phyloP scores from a whole-genome alignment of 495 filamentous ascomycete genomes.

The Viridothelium virens region DNA sequence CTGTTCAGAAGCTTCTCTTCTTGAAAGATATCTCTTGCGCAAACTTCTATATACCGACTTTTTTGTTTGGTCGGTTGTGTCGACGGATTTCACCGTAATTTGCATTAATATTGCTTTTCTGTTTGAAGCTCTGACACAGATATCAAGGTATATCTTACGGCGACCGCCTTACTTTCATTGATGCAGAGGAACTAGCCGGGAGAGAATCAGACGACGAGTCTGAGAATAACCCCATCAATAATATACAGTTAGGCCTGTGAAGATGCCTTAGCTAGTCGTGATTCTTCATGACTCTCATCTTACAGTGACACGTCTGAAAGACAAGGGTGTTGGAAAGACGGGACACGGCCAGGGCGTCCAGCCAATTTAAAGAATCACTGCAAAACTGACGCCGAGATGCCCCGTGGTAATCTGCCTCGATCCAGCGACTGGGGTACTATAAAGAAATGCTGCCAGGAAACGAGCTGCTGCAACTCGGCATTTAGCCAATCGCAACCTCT shows the following conservation, averaged over 20 bases:
- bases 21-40: neutral
- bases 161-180: slow-evolving; percentile 44
- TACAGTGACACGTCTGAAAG: neutral
- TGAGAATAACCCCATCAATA: slow-evolving; percentile 26
- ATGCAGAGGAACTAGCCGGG: slow-evolving; percentile 34
- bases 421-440: neutral
- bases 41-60: too few relatives aligned
- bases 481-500: too few relatives aligned
- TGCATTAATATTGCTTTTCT: neutral
- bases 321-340: neutral
- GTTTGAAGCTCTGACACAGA: too few relatives aligned
- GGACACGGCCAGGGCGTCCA: neutral
- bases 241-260: slow-evolving; percentile 27
- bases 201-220: slow-evolving; percentile 16
- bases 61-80: too few relatives aligned
- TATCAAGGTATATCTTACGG: slow-evolving; percentile 47
- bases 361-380: neutral
- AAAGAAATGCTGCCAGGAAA: too few relatives aligned
- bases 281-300: neutral
- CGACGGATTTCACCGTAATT: too few relatives aligned
- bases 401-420: neutral
- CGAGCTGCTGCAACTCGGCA: too few relatives aligned
- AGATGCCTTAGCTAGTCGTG: neutral
- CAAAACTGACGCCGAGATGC: neutral
- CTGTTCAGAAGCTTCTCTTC: neutral